A percentile compares a stretch with the other conserved stretches of the same genome.
These are phyloP conservation scores for Guyanaporus albipodus DNA, from an alignment of 768 basidiomycete genomes.

Conservation along the genomic window DNA sequence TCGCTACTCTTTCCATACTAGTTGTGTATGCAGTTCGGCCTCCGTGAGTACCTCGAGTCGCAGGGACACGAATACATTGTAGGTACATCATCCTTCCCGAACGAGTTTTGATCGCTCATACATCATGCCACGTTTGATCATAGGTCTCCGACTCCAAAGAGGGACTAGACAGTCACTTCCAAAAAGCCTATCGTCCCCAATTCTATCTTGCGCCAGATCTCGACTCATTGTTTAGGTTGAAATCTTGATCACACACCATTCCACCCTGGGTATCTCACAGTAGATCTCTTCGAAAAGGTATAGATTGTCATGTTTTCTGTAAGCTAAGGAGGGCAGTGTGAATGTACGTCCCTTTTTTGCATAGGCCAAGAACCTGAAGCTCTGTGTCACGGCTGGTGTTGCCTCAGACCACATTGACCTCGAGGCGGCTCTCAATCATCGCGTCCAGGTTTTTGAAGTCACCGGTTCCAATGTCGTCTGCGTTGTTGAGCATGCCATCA, in stretches of 20 bases:
- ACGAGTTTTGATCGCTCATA: slow-evolving; percentile 1
- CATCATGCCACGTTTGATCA: slow-evolving; percentile 5
- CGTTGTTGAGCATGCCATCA: slow-evolving; percentile 87
- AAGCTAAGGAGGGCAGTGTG: slow-evolving; percentile 1
- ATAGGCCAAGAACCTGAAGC: slow-evolving; percentile 83
- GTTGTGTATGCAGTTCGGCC: slow-evolving; percentile 61
- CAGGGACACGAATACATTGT: slow-evolving; percentile 76
- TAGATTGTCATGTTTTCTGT: slow-evolving; percentile 2
- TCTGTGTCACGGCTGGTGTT: slow-evolving; percentile 88
- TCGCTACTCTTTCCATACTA: not conserved
- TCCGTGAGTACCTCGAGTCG: slow-evolving; percentile 62
- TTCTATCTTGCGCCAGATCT: slow-evolving; percentile 9
- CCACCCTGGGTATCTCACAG: slow-evolving; percentile 82
- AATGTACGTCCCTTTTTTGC: slow-evolving; percentile 1
- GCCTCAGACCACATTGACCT: slow-evolving; percentile 90
- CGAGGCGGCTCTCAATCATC: slow-evolving; percentile 77
- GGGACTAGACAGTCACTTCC: slow-evolving; percentile 74
- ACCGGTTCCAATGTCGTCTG: slow-evolving; percentile 89
- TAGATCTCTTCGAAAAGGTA: slow-evolving; percentile 66
- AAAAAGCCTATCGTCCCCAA: slow-evolving; percentile 44
- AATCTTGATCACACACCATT: slow-evolving; percentile 82
- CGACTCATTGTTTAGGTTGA: slow-evolving; percentile 49
- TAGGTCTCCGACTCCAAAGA: slow-evolving; percentile 82
- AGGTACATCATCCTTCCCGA: slow-evolving; percentile 16
- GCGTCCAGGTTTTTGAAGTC: slow-evolving; percentile 81